These are phyloP conservation scores for Meyerozyma athensensis DNA, from an alignment of 1,139 yeast species.

Conservation along the genomic window DNA sequence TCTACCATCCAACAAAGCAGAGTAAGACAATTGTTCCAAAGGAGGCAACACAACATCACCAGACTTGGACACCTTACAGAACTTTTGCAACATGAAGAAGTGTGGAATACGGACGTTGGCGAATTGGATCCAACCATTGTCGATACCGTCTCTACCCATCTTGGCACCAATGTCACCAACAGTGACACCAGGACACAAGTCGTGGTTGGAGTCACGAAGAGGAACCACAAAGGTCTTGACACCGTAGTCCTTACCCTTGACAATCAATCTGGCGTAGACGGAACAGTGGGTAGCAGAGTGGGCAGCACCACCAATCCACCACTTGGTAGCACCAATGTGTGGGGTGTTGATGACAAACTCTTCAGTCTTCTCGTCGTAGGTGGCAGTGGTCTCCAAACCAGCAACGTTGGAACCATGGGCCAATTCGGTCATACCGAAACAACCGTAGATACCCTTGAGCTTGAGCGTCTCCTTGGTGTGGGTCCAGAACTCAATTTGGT, in stretches of 20 bases:
- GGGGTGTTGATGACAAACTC: slow-evolving; percentile 45
- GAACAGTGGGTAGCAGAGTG: slow-evolving; percentile 45
- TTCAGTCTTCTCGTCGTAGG: slow-evolving; percentile 36
- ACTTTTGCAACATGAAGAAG: slow-evolving; percentile 45
- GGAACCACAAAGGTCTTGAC: slow-evolving; percentile 48
- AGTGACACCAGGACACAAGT: slow-evolving; percentile 39
- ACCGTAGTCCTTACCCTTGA: slow-evolving; percentile 43
- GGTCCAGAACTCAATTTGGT: slow-evolving; percentile 36
- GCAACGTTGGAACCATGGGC: slow-evolving; percentile 47
- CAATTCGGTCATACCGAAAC: slow-evolving; percentile 48
- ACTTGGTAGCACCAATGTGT: slow-evolving; percentile 46
- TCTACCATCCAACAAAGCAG: slow-evolving; percentile 44
- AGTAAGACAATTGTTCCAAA: slow-evolving; percentile 44
- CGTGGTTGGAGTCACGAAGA: slow-evolving; percentile 41
- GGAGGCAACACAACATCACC: slow-evolving; percentile 43
- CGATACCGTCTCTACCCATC: slow-evolving; percentile 49
- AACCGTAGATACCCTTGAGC: slow-evolving; percentile 39
- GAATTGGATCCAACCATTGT: slow-evolving; percentile 49
- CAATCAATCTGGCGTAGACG: slow-evolving; percentile 41
- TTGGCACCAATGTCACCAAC: slow-evolving; percentile 47
- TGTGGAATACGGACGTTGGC: slow-evolving; percentile 43
- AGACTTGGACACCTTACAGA: slow-evolving; percentile 37
- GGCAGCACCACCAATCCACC: slow-evolving; percentile 53
- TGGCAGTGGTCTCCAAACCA: slow-evolving; percentile 46
- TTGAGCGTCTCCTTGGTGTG: slow-evolving; percentile 32